Evolutionary conservation across 176 grass and related monocot genomes (phyloP).

Genomic region (Phoenix roebelenii): DNA sequence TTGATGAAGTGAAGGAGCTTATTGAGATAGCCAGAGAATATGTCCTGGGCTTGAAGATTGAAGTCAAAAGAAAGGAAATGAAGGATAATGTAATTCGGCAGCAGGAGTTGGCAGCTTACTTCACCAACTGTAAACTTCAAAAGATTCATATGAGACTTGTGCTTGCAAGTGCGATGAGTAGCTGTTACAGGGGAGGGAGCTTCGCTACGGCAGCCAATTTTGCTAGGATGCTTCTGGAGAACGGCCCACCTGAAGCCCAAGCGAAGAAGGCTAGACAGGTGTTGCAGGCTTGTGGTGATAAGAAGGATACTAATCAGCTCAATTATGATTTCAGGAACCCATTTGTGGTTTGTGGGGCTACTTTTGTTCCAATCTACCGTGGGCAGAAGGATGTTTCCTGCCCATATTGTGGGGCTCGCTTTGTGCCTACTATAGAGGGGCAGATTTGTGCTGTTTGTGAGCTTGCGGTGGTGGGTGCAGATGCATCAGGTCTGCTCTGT

Average conservation of each 20-base stretch:
- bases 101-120: conserved; percentile 71
- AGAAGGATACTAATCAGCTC: conserved; percentile 40
- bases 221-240: conserved; percentile 81
- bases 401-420: conserved; percentile 66
- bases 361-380: conserved; percentile 80
- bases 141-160: conserved; percentile 72
- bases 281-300: conserved; percentile 45
- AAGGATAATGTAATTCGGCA: conserved; percentile 42
- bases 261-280: conserved; percentile 83
- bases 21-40: conserved; percentile 90
- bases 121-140: conserved; percentile 86
- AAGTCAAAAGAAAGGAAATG: conserved; percentile 74
- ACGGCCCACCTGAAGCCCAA: conserved; percentile 53
- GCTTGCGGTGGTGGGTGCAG: conserved; percentile 56
- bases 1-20: conserved; percentile 93
- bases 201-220: conserved; percentile 69
- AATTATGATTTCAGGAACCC: conserved; percentile 97
- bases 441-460: conserved; percentile 92
- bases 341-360: conserved; percentile 82
- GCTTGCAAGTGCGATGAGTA: conserved; percentile 61
- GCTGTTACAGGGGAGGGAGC: conserved; percentile 62
- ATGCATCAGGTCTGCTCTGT: conserved; percentile 77
- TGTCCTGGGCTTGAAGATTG: conserved; percentile 80
- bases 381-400: conserved; percentile 91
- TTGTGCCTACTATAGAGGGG: conserved; percentile 52